Base-by-base conservation (phyloP, 2,329 filamentous ascomycete genomes). In the Xylaria hypoxylon region DNA sequence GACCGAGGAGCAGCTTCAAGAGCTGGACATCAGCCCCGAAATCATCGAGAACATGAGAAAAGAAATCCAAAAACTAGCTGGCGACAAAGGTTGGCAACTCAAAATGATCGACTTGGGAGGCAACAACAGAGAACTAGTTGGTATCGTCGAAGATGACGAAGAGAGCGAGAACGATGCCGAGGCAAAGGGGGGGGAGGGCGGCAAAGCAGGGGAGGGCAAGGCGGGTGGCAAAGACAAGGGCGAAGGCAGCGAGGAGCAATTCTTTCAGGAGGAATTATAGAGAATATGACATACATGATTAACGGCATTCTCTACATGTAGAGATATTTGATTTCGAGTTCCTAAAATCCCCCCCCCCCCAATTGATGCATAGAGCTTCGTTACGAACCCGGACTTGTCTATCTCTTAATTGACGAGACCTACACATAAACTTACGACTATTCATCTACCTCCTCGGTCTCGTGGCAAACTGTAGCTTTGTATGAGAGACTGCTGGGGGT, bases 41-140 rank as follows among this genome's bases (percentile, higher is more conserved):
- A 84, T 89, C 48, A 83, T 97, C 2, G 89, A 94, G 72, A 84
- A 89, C 51, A 82, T 97, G 76, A 86, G 86, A 73, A 85, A 89
- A 68, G 83, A 92, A 74, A 79, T 97, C 64, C 85, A 92, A 75
- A 86, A 88, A 72, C 76, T 92, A 45, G 92, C 92, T 0, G 87
- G 89, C 2, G 88, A 90, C 7, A 87, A 89, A 70, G 88, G 89
- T 17, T 97, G 94, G 93, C 91, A 89, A 73, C 81, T 97, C 65
- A 92, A 96, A 78, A 84, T 96, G 15, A 87, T 96, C 1, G 91
- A 96, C 73, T 84, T 88, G 11, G 86, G 90, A 1, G 84, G 86
- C 24, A 80, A 84, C 4, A 75, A 86, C 24, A 81, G 87, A 68
- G 90, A 93, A 75, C 87, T 95, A 45, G 82, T 90, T 50, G 92